phyloP scores from a whole-genome alignment of 495 filamentous ascomycete species.

The Aspergillus cavernicola region DNA sequence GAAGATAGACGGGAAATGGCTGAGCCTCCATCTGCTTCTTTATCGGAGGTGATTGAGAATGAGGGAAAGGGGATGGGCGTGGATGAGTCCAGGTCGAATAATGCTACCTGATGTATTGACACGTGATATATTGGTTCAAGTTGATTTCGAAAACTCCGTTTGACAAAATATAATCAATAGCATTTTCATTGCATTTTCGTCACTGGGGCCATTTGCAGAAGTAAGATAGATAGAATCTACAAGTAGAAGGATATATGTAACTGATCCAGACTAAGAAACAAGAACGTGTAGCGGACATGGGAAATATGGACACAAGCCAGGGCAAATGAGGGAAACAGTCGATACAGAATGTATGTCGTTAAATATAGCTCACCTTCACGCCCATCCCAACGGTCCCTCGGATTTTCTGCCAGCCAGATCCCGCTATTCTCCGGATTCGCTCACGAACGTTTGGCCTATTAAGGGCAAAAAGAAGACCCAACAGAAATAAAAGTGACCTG shows the following conservation, averaged over 20 bases:
- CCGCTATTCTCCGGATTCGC: constrained; percentile 62
- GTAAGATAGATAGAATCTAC: constrained; percentile 12
- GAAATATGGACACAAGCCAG: no score
- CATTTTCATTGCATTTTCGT: constrained; percentile 1
- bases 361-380: constrained; percentile 96
- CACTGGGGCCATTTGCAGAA: not conserved
- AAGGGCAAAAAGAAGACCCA: constrained; percentile 75
- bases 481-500: constrained; percentile 72
- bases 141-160: not conserved
- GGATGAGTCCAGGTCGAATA: not conserved
- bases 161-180: not conserved
- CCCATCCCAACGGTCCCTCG: constrained; percentile 89
- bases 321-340: not conserved
- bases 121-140: not conserved
- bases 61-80: not conserved
- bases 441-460: constrained; percentile 73
- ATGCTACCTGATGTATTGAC: constrained; percentile 3
- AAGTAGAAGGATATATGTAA: constrained; percentile 16
- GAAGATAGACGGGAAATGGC: not conserved
- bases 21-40: not conserved
- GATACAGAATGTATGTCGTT: not conserved
- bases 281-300: not conserved
- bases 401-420: constrained; percentile 76
- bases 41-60: not conserved
- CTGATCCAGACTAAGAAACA: constrained; percentile 7